Conservation (phyloP, 2,329 filamentous ascomycete species). For the Trichophyton simii region DNA sequence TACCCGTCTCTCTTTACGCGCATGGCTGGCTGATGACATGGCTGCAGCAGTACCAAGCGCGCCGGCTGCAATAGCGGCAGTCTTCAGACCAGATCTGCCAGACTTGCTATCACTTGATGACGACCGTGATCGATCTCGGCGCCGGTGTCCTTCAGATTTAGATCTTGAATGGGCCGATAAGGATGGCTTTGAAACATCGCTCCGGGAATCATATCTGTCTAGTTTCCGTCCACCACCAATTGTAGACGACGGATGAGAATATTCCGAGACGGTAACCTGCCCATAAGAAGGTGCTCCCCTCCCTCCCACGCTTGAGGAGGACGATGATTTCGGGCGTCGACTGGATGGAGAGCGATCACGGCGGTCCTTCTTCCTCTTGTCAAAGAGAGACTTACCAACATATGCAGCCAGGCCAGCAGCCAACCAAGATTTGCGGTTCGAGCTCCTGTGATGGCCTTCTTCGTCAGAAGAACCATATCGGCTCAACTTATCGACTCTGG, state of each 20-base stretch:
- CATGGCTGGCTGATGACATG: slow-evolving; percentile 16
- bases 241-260: background rate
- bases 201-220: background rate
- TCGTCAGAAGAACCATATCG: slow-evolving; percentile 45
- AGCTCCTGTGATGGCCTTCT: slow-evolving; percentile 35
- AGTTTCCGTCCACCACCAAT: background rate
- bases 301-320: background rate
- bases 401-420: slow-evolving; percentile 44
- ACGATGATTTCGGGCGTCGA: slow-evolving; percentile 23
- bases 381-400: slow-evolving; percentile 42
- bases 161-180: background rate
- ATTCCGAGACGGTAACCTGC: background rate
- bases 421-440: slow-evolving; percentile 38
- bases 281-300: background rate
- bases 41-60: slow-evolving; percentile 22
- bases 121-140: background rate
- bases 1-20: background rate
- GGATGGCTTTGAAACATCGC: slow-evolving; percentile 28
- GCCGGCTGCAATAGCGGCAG: slow-evolving; percentile 29
- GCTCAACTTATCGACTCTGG: slow-evolving; percentile 47
- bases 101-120: slow-evolving; percentile 1
- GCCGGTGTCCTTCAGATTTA: slow-evolving; percentile 1
- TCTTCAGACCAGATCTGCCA: slow-evolving; percentile 1
- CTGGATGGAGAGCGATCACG: slow-evolving; percentile 26
- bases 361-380: slow-evolving; percentile 21